phyloP scores from a whole-genome alignment of 208 protist genomes.

The Leishmania martiniquensis region DNA sequence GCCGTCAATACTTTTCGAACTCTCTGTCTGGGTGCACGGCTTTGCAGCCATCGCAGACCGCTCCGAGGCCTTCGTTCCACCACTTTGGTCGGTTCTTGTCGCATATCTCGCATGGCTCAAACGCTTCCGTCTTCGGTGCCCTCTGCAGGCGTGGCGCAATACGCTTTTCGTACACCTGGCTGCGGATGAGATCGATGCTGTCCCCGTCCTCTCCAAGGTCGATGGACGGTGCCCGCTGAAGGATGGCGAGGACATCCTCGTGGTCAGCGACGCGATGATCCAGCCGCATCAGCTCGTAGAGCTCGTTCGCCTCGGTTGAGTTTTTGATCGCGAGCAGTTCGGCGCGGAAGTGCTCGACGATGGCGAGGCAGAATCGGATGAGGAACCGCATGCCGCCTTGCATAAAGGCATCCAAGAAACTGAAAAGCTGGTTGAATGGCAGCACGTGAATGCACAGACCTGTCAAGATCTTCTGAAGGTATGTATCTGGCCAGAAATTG shows the following conservation, averaged over 20 bases:
- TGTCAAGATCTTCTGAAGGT: slow-evolving; percentile 92
- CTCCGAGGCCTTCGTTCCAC: slow-evolving; percentile 80
- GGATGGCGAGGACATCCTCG: slow-evolving; percentile 66
- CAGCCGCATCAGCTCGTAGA: slow-evolving; percentile 91
- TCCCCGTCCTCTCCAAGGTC: slow-evolving; percentile 67
- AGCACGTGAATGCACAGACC: slow-evolving; percentile 92
- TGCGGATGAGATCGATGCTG: slow-evolving; percentile 67
- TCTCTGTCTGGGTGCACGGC: slow-evolving; percentile 31
- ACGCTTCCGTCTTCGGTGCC: slow-evolving; percentile 78
- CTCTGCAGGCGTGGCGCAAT: slow-evolving; percentile 76
- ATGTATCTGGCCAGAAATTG: slow-evolving; percentile 92
- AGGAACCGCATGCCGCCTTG: slow-evolving; percentile 73
- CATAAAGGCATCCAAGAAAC: slow-evolving; percentile 89
- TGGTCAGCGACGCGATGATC: slow-evolving; percentile 58
- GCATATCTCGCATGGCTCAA: slow-evolving; percentile 87
- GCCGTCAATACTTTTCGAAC: slow-evolving; percentile 68
- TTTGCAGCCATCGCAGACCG: slow-evolving; percentile 76
- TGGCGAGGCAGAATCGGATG: slow-evolving; percentile 84
- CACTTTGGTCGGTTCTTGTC: slow-evolving; percentile 67
- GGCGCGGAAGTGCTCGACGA: slow-evolving; percentile 85
- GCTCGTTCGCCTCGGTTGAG: slow-evolving; percentile 49
- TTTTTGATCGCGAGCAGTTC: slow-evolving; percentile 67
- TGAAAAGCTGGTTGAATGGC: slow-evolving; percentile 80
- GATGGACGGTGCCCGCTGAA: slow-evolving; percentile 60
- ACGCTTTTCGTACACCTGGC: slow-evolving; percentile 67